Conservation (phyloP, 2,329 filamentous ascomycete genomes). For the Monosporascus cannonballus region DNA sequence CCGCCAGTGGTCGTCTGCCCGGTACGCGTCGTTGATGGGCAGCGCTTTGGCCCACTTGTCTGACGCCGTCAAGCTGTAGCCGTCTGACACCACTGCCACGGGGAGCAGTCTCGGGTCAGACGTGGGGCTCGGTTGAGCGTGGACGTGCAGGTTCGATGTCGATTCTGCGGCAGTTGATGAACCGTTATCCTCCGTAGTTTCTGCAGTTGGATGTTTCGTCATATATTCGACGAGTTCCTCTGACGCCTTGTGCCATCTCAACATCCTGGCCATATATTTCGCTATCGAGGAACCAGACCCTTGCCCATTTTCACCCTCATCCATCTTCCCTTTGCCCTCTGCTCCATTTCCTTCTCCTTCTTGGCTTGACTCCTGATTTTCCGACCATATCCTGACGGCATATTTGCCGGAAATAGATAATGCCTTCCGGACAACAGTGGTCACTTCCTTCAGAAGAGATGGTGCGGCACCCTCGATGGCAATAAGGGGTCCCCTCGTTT, state of each 20-base stretch:
- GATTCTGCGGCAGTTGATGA: background rate
- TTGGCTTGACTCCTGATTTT: conserved; percentile 17
- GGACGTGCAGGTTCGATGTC: conserved; percentile 1
- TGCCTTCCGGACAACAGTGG: conserved; percentile 59
- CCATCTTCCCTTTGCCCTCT: background rate
- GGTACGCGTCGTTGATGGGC: conserved; percentile 71
- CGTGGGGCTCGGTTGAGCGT: too few species aligned
- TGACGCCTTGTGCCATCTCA: conserved; percentile 70
- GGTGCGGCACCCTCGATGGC: conserved; percentile 71
- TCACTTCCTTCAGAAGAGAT: conserved; percentile 47
- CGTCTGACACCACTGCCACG: conserved; percentile 67
- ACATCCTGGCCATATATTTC: conserved; percentile 62
- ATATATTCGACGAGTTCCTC: conserved; percentile 58
- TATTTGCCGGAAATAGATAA: conserved; percentile 42
- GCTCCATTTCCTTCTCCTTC: background rate
- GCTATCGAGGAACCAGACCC: conserved; percentile 37
- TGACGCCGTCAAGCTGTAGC: conserved; percentile 74
- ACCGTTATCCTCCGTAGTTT: background rate
- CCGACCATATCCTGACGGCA: conserved; percentile 41
- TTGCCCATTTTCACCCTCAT: conserved; percentile 1
- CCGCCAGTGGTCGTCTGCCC: conserved; percentile 88
- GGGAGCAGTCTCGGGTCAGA: conserved; percentile 38
- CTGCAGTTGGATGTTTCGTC: conserved; percentile 22
- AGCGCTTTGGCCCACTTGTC: conserved; percentile 69
- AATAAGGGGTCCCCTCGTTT: conserved; percentile 69